Base-by-base conservation (phyloP, 2,329 filamentous ascomycete genomes). In the Cordyceps fumosorosea region DNA sequence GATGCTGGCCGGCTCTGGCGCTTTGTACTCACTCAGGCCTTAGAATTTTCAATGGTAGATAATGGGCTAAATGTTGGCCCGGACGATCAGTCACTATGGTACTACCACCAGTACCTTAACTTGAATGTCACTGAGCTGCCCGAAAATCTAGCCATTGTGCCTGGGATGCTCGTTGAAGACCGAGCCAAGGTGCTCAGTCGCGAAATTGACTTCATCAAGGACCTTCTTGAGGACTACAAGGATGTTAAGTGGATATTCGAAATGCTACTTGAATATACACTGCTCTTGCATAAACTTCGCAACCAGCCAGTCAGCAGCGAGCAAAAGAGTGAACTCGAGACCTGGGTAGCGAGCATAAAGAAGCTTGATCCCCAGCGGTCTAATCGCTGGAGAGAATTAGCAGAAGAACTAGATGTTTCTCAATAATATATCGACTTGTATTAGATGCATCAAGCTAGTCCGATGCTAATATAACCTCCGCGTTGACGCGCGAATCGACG, bases 81-180 rank as follows among this genome's bases (percentile, higher is more conserved):
- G 0, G 92, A 96, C 67, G 93, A 98, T 71, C 93, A 98, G 72
- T 96, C 92, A 20, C 81, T 97, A 6, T 99, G 95, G 93, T 96
- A 96, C 74, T 98, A 99, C 71, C 92, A 98, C 73, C 89, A 95
- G 68, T 96, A 89, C 70, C 78, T 97, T 62, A 86, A 97, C 77
- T 83, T 86, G 64, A 89, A 87, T 70, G 78, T 89, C 68, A 78
- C 82, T 58, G 80, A 78, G 69, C 77, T 75, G 55, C 77, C 72
- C 16, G 75, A 78, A 16, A 71, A 77, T 3, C 76, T 81, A 22
- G 83, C 83, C 11, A 89, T 96, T 67, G 82, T 87, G 16, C 85
- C 85, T 0, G 80, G 84, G 44, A 76, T 96, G 34, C 81, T 81
- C 1, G 72, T 78, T 6, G 75, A 81, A 10, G 84, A 93, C 62